A percentile compares a stretch with the other conserved stretches of the same genome.
Evolutionary conservation across 345 rosid species (phyloP).

Genomic region (Bruguiera gymnorhiza): DNA sequence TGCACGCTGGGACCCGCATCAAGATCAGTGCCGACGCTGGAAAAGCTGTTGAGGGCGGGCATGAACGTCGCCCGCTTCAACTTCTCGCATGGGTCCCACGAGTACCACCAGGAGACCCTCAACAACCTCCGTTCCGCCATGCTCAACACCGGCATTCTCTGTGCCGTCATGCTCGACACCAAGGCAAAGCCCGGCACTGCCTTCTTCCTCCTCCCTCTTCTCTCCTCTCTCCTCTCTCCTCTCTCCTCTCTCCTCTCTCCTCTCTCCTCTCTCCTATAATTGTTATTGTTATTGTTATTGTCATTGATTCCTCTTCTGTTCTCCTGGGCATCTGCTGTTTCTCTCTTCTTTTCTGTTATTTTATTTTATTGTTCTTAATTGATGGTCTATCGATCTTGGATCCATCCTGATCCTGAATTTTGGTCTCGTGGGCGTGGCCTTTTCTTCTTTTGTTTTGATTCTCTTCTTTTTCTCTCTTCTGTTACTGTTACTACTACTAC

Average conservation of each 20-base stretch:
- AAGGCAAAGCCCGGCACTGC: constrained; percentile 58
- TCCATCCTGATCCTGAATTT: too few relatives aligned
- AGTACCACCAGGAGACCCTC: constrained; percentile 90
- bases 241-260: neutral
- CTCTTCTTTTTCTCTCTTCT: too few relatives aligned
- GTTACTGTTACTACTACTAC: too few relatives aligned
- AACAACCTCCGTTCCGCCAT: constrained; percentile 78
- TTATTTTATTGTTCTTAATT: too few relatives aligned
- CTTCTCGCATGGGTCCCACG: constrained; percentile 97
- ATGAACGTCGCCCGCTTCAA: constrained; percentile 55
- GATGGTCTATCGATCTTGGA: too few relatives aligned
- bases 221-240: neutral
- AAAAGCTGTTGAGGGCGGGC: constrained; percentile 84
- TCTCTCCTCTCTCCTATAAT: neutral
- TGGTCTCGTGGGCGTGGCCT: too few relatives aligned
- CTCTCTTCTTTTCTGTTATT: too few relatives aligned
- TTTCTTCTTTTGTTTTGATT: too few relatives aligned
- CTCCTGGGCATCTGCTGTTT: too few relatives aligned
- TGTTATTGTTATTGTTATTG: neutral
- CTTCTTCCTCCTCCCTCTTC: neutral
- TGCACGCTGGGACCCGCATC: constrained; percentile 94
- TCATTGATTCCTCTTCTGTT: neutral
- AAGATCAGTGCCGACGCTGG: constrained; percentile 70
- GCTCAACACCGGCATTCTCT: constrained; percentile 82
- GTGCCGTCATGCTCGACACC: constrained; percentile 98